Evolutionary conservation across 345 rosid genomes (phyloP), one percentile per base, ranked within the genome.

Genomic region (Kernera saxatilis): DNA sequence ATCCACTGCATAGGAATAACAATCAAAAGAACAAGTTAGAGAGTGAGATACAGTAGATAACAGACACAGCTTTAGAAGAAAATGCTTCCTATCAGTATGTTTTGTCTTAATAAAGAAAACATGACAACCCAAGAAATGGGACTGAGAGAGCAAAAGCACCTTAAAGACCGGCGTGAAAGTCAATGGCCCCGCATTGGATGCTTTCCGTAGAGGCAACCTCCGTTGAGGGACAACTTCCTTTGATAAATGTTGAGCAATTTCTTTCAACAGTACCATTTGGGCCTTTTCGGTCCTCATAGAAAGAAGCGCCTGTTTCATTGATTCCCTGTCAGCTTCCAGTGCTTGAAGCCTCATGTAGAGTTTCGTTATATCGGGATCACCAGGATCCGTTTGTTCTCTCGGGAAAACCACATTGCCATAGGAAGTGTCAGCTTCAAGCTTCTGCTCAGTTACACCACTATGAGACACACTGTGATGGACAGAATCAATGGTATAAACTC

Each of bases 291-390:
- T 92, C 18, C 98, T 86, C 97, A 90, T 92, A 29, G 99, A 92
- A 57, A 92, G 48, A 71, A 95, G 67, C 66, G 96, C 87, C 53
- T 90, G 96, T 75, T 89, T 87, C 99, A 95, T 88, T 10, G 97
- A 95, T 82, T 95, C 99, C 76, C 98, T 87, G 75, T 95, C 96
- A 13, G 94, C 98, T 85, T 95, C 98, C 35, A 95, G 88, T 8
- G 96, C 87, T 63, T 95, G 99, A 81, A 95, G 92, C 83, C 99
- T 87, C 82, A 61, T 78, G 77, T 86, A 87, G 15, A 95, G 92
- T 64, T 88, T 95, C 72, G 86, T 81, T 63, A 95, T 71, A 73
- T 92, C 97, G 23, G 93, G 92, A 88, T 90, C 92, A 56, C 61
- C 77, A 62, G 54, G 55, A 69, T 88, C 96, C 27, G 25, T 36